Base-by-base conservation (phyloP, 75 land plant species). In the Ceratopteris richardii region DNA sequence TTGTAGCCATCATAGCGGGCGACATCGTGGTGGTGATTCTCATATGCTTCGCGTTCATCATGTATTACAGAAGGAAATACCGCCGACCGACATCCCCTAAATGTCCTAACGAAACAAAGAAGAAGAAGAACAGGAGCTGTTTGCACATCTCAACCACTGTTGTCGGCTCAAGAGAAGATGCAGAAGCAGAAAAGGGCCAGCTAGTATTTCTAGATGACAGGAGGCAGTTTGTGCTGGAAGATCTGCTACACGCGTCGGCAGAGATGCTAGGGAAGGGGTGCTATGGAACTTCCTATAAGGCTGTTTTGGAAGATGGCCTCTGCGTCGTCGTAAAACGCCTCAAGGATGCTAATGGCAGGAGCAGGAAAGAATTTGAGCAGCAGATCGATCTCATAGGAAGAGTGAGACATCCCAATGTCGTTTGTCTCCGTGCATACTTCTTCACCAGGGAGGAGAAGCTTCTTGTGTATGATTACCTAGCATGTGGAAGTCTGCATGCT, bases 181-280 rank as follows among this genome's bases (percentile, higher is more conserved):
- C 71, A 19, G 69, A 77, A 41, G 40, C 3, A 4, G 96, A 80
- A 68, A 69, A 81, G 70, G 83, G 87, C 1, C 70, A 63, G 63
- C 88, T 90, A 66, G 96, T 87, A 28, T 90, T 90, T 64, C 76
- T 87, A 43, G 85, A 86, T 20, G 78, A 76, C 14, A 61, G 20
- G 33, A 72, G 54, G 59, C 47, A 60, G 63, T 90, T 90, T 56
- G 96, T 87, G 65, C 71, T 90, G 55, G 96, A 87, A 44, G 96
- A 90, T 29, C 67, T 90, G 58, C 76, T 90, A 9, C 58, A 87
- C 9, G 96, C 96, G 2, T 90, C 96, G 9, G 96, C 96, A 0
- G 96, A 90, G 66, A 83, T 90, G 85, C 70, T 90, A 57, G 96
- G 96, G 0, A 90, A 87, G 66, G 91, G 96, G 0, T 80, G 78